Evolutionary conservation across 768 basidiomycete genomes (phyloP), one percentile per base, ranked within the genome.

Genomic region (Naganishia randhawae): DNA sequence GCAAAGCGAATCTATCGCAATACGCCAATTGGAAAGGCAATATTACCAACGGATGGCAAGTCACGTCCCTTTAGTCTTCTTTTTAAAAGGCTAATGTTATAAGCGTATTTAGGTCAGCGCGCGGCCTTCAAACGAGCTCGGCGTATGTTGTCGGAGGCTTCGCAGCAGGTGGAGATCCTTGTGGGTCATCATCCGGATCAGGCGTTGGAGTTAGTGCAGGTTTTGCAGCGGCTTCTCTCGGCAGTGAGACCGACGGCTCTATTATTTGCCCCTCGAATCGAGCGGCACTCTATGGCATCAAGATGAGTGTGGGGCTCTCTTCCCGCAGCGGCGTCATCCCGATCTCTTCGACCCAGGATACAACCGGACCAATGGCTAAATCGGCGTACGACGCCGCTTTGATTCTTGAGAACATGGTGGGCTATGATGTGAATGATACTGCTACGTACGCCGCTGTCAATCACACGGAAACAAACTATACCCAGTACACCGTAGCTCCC

Each of bases 111-210:
- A 48, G 45, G 45, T 74, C 73, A 0, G 73, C 74, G 6, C 66
- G 71, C 4, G 75, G 75, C 3, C 74, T 74, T 11, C 75, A 76
- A 52, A 70, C 69, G 2, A 62, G 55, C 31, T 75, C 73, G 2
- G 76, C 75, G 3, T 77, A 76, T 51, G 73, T 74, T 10, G 65
- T 68, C 14, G 73, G 73, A 33, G 76, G 74, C 0, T 74, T 73
- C 54, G 62, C 63, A 11, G 68, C 64, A 9, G 75, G 75, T 13
- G 73, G 69, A 14, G 71, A 76, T 54, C 75, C 76, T 0, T 68
- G 66, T 51, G 76, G 76, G 19, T 72, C 71, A 11, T 73, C 71
- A 7, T 65, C 71, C 45, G 76, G 76, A 10, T 73, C 73, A 8
- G 75, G 71, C 0, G 74, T 77, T 10, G 76, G 75, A 3, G 45